Evolutionary conservation across 169 alveolate genomes (phyloP), one percentile per base, ranked within the genome.

Genomic region (Plasmodium ovale): DNA sequence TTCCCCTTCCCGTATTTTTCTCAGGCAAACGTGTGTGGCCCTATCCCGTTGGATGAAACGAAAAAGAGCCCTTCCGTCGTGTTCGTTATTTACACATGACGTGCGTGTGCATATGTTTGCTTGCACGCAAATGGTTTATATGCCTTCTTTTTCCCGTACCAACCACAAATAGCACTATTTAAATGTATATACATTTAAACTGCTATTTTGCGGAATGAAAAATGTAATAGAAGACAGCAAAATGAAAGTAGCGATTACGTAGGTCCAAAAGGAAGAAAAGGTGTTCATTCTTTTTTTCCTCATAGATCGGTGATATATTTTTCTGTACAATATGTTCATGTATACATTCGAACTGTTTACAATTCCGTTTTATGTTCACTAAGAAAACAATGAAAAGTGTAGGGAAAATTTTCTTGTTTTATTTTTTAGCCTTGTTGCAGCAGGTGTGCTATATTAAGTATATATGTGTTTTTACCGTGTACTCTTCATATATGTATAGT

Each of bases 161-260:
- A 39, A 31, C 29, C 27, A 29, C 6, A 21, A 68, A 42, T 65
- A 53, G 21, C 3, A 19, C 12, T 27, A 31, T 27, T 56, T 54
- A 19, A 54, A 56, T 70, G 84, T 70, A 70, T 56, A 47, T 70
- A 70, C 84, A 70, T 70, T 14, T 25, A 70, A 56, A 58, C 21
- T 47, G 47, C 27, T 27, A 64, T 29, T 70, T 25, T 35, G 58
- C 19, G 23, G 39, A 42, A 5, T 68, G 29, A 16, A 27, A 27
- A 42, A 37, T 19, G 14, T 68, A 31, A 29, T 19, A 31, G 60
- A 14, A 68, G 77, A 68, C 77, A 68, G 33, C n/a, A 47, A 33
- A 37, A n/a, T 25, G 49, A 35, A 21, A 23, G 21, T 68, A 27
- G 16, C 62, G 7, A 68, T 53, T 39, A 10, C 25, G 58, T 37